Evolutionary conservation across 169 alveolate genomes (phyloP).

Genomic region (Plasmodium billcollinsi): DNA sequence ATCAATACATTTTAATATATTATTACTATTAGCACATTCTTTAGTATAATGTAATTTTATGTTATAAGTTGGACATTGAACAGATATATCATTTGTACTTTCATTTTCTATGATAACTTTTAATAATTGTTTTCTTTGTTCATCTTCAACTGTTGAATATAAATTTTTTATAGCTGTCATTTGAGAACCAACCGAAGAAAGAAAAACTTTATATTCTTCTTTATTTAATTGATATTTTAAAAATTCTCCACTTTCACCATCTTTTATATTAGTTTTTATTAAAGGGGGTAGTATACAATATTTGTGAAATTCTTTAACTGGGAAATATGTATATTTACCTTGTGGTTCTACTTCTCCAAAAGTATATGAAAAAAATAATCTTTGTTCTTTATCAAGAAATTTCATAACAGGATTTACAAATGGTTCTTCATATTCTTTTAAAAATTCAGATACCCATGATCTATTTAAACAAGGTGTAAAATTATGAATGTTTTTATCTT

Average conservation of each 20-base stretch:
- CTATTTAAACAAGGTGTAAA: slow-evolving; percentile 11
- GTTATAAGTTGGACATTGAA: slow-evolving; percentile 27
- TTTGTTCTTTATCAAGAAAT: slow-evolving; percentile 42
- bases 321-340: slow-evolving; percentile 34
- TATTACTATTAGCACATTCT: slow-evolving; percentile 11
- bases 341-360: slow-evolving; percentile 21
- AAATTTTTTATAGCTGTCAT: slow-evolving; percentile 45
- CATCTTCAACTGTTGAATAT: slow-evolving; percentile 14
- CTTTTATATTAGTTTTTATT: slow-evolving; percentile 30
- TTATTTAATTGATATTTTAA: slow-evolving; percentile 29
- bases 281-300: slow-evolving; percentile 57
- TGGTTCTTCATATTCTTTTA: slow-evolving; percentile 54
- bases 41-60: slow-evolving; percentile 36
- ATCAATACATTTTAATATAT: slow-evolving; percentile 55
- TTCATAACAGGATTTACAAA: slow-evolving; percentile 6
- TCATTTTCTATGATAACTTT: slow-evolving; percentile 24
- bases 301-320: slow-evolving; percentile 41
- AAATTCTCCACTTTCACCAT: neutral
- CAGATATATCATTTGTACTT: neutral
- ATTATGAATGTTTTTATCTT: neutral
- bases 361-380: neutral
- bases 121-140: slow-evolving; percentile 10
- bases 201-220: slow-evolving; percentile 56
- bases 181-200: slow-evolving; percentile 14
- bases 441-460: slow-evolving; percentile 64